Conservation (phyloP, 2,329 filamentous ascomycete genomes). For the Mycogone perniciosa region DNA sequence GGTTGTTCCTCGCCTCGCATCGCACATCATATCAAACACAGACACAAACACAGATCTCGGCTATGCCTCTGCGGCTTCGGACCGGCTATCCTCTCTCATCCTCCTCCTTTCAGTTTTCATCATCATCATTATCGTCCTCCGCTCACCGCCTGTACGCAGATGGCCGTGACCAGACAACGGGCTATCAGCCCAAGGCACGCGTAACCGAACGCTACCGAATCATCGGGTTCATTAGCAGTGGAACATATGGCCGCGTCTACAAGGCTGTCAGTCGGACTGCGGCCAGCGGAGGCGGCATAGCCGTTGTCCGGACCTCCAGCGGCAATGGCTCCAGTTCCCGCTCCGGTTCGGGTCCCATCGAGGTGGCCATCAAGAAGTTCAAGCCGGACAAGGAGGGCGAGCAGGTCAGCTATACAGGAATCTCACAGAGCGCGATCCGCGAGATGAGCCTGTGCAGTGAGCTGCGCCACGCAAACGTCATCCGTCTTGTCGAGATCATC, state of each 20-base stretch:
- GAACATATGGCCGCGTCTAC: conserved; percentile 96
- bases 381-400: conserved; percentile 99
- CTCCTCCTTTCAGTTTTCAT: conserved; percentile 13
- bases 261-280: conserved; percentile 67
- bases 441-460: conserved; percentile 98
- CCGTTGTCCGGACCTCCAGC: conserved; percentile 7
- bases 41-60: background rate
- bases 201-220: conserved; percentile 93
- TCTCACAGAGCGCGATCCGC: conserved; percentile 92
- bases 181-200: conserved; percentile 71
- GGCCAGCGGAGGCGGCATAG: background rate
- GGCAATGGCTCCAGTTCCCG: conserved; percentile 48
- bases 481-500: conserved; percentile 89
- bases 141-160: conserved; percentile 41
- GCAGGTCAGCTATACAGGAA: conserved; percentile 87
- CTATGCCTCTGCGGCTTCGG: conserved; percentile 31
- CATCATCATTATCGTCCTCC: conserved; percentile 14
- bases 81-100: conserved; percentile 21
- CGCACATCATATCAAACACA: background rate
- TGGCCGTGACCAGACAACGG: conserved; percentile 44
- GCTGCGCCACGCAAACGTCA: conserved; percentile 80
- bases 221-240: conserved; percentile 95
- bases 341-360: conserved; percentile 26
- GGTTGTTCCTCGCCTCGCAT: background rate
- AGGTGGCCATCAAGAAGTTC: conserved; percentile 99